Conservation (phyloP, 257 asterid genomes). For the Nicotiana sylvestris region DNA sequence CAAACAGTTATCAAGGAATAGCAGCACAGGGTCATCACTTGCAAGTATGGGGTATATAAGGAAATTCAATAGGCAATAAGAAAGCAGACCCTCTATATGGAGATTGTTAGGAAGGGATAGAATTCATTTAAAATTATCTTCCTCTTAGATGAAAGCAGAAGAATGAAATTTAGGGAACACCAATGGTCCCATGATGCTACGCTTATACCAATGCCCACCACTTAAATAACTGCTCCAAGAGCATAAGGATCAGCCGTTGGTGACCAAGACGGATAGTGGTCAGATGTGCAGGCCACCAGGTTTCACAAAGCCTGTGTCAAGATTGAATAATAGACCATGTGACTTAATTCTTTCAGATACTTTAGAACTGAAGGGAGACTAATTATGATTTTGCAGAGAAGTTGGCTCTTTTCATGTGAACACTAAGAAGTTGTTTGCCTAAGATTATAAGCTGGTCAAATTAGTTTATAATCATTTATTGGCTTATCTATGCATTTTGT, state of each 20-base stretch:
- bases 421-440: background rate
- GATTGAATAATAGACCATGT: background rate
- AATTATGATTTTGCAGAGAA: background rate
- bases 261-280: background rate
- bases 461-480: no score
- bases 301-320: background rate
- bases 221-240: background rate
- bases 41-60: background rate
- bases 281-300: background rate
- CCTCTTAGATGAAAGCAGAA: background rate
- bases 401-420: background rate
- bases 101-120: background rate
- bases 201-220: background rate
- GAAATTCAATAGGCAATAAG: background rate
- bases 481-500: no score
- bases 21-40: conserved; percentile 8
- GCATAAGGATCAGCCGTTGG: background rate
- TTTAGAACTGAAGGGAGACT: background rate
- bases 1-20: background rate
- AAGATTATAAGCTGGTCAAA: no score
- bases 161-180: background rate
- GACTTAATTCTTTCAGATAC: background rate
- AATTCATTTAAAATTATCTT: background rate
- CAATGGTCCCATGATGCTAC: background rate
- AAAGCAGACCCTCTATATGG: background rate